A percentile compares a stretch with the other conserved stretches of the same genome.
phyloP scores from a whole-genome alignment of 305 asterid genomes.

The Andrographis paniculata region DNA sequence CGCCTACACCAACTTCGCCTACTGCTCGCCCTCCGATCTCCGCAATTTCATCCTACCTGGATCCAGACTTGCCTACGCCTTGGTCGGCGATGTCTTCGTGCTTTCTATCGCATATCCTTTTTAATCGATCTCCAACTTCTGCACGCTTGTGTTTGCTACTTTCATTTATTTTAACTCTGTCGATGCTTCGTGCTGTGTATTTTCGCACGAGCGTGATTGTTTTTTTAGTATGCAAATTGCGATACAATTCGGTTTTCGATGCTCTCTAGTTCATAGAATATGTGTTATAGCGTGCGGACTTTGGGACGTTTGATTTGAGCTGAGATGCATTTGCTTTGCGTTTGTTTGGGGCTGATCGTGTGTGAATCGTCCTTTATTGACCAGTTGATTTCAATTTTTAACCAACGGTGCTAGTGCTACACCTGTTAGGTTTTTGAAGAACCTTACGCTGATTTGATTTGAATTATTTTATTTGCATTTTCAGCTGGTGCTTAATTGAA shows the following conservation, averaged over 20 bases:
- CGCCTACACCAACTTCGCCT: slow-evolving; percentile 70
- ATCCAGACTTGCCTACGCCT: slow-evolving; percentile 52
- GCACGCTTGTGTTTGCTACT: not conserved
- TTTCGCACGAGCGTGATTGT: not conserved
- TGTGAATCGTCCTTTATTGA: no score
- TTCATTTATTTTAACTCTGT: no score
- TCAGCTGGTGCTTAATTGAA: slow-evolving; percentile 1
- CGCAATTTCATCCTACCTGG: slow-evolving; percentile 58
- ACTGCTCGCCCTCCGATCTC: slow-evolving; percentile 65
- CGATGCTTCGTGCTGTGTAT: not conserved
- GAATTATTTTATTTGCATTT: not conserved
- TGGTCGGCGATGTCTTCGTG: slow-evolving; percentile 58
- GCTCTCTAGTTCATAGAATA: not conserved
- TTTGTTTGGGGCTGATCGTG: no score
- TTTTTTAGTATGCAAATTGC: slow-evolving; percentile 7
- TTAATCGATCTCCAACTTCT: slow-evolving; percentile 5
- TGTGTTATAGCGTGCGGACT: not conserved
- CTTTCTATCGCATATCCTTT: slow-evolving; percentile 87
- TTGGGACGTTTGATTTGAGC: no score
- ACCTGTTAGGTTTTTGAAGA: no score
- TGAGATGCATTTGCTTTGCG: slow-evolving; percentile 11
- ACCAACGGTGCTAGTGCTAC: no score
- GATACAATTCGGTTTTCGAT: slow-evolving; percentile 2
- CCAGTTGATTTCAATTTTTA: no score
- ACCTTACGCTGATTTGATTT: no score